Conservation (phyloP, 75 land plant species). For the Pinus albicaulis region DNA sequence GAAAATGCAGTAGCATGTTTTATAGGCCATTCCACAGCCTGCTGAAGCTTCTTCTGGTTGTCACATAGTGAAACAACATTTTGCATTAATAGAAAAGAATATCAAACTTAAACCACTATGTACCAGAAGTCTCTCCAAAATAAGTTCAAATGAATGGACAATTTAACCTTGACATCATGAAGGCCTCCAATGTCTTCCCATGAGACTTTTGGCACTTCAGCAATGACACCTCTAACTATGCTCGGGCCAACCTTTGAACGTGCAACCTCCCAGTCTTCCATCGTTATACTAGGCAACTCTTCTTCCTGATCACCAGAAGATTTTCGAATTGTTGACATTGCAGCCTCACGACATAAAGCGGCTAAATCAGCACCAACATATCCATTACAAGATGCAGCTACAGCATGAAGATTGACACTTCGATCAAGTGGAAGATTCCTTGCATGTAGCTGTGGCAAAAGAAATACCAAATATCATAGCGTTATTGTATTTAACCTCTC, state of each 20-base stretch:
- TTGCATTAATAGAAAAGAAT: background rate
- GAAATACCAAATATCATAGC: background rate
- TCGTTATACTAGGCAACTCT: slow-evolving; percentile 24
- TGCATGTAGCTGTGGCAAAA: slow-evolving; percentile 66
- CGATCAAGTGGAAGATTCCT: slow-evolving; percentile 58
- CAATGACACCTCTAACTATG: slow-evolving; percentile 77
- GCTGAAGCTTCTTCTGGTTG: slow-evolving; percentile 81
- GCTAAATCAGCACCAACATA: slow-evolving; percentile 95
- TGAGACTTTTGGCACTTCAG: slow-evolving; percentile 74
- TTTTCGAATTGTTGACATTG: slow-evolving; percentile 48
- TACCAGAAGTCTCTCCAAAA: background rate
- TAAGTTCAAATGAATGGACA: background rate
- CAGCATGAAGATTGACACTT: slow-evolving; percentile 46
- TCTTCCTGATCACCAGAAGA: slow-evolving; percentile 11
- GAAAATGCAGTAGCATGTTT: slow-evolving; percentile 76
- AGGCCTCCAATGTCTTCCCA: slow-evolving; percentile 98
- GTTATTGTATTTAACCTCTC: background rate
- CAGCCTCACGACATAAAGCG: slow-evolving; percentile 85
- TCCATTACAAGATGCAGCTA: slow-evolving; percentile 86
- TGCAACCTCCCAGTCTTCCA: slow-evolving; percentile 79
- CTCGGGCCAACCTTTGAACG: slow-evolving; percentile 80
- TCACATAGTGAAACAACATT: slow-evolving; percentile 4
- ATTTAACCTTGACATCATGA: slow-evolving; percentile 70
- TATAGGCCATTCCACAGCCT: slow-evolving; percentile 97
- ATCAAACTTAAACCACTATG: background rate